Evolutionary conservation across 2,329 filamentous ascomycete species (phyloP).

Genomic region (Aspergillus tubingensis): DNA sequence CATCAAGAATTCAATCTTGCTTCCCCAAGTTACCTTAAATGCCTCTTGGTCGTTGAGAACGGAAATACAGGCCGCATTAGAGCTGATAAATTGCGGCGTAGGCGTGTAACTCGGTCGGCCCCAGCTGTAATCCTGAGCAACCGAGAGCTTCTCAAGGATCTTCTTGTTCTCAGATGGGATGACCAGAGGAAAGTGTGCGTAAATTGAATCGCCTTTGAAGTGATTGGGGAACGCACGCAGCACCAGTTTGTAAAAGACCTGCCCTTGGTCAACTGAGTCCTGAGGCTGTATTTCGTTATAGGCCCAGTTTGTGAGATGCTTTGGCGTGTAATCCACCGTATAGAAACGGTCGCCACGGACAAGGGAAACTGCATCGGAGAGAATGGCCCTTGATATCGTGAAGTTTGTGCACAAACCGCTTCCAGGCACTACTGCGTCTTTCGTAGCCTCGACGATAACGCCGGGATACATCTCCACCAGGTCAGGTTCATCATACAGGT

Average conservation of each 20-base stretch:
- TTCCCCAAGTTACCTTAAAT: conserved; percentile 52
- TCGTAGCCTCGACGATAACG: conserved; percentile 58
- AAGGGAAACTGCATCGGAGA: conserved; percentile 51
- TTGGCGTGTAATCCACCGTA: conserved; percentile 48
- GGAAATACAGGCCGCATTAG: conserved; percentile 47
- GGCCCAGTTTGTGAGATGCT: conserved; percentile 50
- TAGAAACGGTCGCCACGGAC: conserved; percentile 52
- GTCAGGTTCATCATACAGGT: conserved; percentile 55
- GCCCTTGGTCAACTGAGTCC: conserved; percentile 49
- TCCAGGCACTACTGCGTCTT: conserved; percentile 52
- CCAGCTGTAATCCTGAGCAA: conserved; percentile 47
- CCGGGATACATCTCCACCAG: conserved; percentile 61
- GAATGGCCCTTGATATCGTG: conserved; percentile 46
- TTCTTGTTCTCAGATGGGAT: conserved; percentile 50
- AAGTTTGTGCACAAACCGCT: conserved; percentile 54
- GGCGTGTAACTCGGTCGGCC: conserved; percentile 32
- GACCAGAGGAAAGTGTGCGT: conserved; percentile 53
- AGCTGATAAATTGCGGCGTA: conserved; percentile 46
- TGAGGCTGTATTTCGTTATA: conserved; percentile 48
- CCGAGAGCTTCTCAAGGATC: conserved; percentile 44
- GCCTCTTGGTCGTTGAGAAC: conserved; percentile 46
- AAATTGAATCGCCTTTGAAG: conserved; percentile 51
- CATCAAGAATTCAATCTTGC: conserved; percentile 49
- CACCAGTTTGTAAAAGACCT: conserved; percentile 55
- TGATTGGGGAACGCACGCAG: conserved; percentile 53